Percentiles rank a stretch among this genome's conserved stretches.
phyloP scores from a whole-genome alignment of 2,329 filamentous ascomycete genomes.

The Chrysoporthe austroafricana region DNA sequence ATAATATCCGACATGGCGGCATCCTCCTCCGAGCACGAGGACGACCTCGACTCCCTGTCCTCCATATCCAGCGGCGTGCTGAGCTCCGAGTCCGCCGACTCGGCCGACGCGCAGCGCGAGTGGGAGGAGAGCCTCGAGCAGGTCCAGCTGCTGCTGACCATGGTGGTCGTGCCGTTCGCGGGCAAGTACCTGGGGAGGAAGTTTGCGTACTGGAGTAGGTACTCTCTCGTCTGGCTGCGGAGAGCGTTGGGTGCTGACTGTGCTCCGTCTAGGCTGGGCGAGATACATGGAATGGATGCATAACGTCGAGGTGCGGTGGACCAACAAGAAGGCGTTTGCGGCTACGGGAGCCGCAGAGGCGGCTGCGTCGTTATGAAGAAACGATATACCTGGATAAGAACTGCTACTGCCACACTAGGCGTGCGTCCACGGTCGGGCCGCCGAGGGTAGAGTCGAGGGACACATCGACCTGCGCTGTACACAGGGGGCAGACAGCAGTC shows the following conservation, averaged over 20 bases:
- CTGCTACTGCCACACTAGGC: not conserved
- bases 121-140: conserved; percentile 96
- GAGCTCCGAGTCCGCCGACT: conserved; percentile 51
- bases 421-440: not conserved
- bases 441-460: not conserved
- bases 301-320: conserved; percentile 70
- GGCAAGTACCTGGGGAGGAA: conserved; percentile 95
- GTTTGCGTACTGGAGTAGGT: conserved; percentile 94
- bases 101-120: conserved; percentile 86
- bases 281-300: conserved; percentile 96
- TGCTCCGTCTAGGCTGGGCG: conserved; percentile 71
- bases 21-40: conserved; percentile 50
- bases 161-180: conserved; percentile 91
- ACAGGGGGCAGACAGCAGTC: not conserved
- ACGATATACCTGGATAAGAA: not conserved
- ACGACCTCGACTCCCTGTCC: conserved; percentile 67
- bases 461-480: not conserved
- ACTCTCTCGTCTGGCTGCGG: not conserved
- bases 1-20: conserved; percentile 53
- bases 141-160: conserved; percentile 86
- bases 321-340: conserved; percentile 66
- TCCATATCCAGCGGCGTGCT: conserved; percentile 59
- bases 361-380: conserved; percentile 54
- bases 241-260: conserved; percentile 28
- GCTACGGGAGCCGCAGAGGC: conserved; percentile 66